phyloP scores from a whole-genome alignment of 2,329 filamentous ascomycete genomes.

The Diaporthe sp. region DNA sequence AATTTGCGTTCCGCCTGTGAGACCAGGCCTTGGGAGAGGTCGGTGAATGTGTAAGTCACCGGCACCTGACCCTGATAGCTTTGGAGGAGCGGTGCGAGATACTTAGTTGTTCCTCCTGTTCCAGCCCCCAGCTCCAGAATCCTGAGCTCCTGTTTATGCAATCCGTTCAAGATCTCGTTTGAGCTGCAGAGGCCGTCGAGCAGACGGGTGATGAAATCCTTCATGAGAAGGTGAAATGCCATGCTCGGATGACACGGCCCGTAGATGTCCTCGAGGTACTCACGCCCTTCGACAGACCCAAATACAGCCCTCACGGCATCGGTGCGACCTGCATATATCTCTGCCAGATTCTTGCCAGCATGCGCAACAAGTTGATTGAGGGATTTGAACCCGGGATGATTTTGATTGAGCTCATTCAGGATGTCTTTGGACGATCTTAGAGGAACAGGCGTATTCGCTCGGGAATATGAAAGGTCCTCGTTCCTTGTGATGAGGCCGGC shows the following conservation, averaged over 20 bases:
- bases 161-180: not conserved
- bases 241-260: not conserved
- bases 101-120: constrained; percentile 12
- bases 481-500: not conserved
- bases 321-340: not conserved
- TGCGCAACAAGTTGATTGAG: not conserved
- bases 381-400: not conserved
- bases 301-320: not conserved
- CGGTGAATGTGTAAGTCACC: constrained; percentile 55
- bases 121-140: constrained; percentile 26
- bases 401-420: not conserved
- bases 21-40: constrained; percentile 51
- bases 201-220: not conserved
- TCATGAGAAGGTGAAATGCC: not conserved
- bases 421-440: not conserved
- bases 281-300: not conserved
- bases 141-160: not conserved
- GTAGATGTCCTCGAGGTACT: not conserved
- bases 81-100: constrained; percentile 43
- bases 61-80: constrained; percentile 38
- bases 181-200: not conserved
- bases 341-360: not conserved
- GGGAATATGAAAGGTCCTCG: not conserved
- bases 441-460: not conserved
- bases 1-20: constrained; percentile 43